phyloP scores from a whole-genome alignment of 176 grass and related monocot genomes.

The Cenchrus americanus region DNA sequence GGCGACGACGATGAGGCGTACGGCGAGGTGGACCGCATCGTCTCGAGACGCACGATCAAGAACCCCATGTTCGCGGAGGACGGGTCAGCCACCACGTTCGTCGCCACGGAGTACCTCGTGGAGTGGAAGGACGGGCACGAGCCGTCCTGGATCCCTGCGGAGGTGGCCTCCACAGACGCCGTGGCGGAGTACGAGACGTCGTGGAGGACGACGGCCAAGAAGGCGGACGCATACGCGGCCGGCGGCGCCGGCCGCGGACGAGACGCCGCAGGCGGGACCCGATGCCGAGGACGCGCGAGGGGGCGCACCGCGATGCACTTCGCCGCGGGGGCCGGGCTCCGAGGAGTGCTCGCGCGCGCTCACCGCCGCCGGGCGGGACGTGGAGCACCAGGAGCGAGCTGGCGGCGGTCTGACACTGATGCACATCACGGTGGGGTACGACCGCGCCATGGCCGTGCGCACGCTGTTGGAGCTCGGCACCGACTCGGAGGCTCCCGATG shows the following conservation, averaged over 20 bases:
- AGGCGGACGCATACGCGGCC: constrained; percentile 61
- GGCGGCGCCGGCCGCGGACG: constrained; percentile 56
- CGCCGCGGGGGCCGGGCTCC: constrained; percentile 68
- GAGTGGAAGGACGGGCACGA: constrained; percentile 91
- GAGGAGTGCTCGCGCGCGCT: constrained; percentile 78
- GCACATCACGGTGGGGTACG: constrained; percentile 76
- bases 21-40: constrained; percentile 80
- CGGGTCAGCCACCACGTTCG: constrained; percentile 54
- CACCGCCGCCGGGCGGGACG: constrained; percentile 61
- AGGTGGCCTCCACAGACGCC: constrained; percentile 73
- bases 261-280: constrained; percentile 65
- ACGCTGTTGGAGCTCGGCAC: constrained; percentile 70
- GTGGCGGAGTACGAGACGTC: constrained; percentile 84
- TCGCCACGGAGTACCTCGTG: constrained; percentile 75
- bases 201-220: constrained; percentile 89
- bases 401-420: constrained; percentile 77
- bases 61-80: constrained; percentile 68
- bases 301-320: constrained; percentile 90
- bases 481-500: constrained; percentile 62
- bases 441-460: constrained; percentile 57
- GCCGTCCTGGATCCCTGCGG: constrained; percentile 69
- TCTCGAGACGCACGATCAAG: constrained; percentile 69
- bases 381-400: constrained; percentile 56
- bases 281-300: constrained; percentile 76
- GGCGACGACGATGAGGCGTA: constrained; percentile 62